Base-by-base conservation (phyloP, 2,329 filamentous ascomycete species). In the Ceratocystis ficicola region DNA sequence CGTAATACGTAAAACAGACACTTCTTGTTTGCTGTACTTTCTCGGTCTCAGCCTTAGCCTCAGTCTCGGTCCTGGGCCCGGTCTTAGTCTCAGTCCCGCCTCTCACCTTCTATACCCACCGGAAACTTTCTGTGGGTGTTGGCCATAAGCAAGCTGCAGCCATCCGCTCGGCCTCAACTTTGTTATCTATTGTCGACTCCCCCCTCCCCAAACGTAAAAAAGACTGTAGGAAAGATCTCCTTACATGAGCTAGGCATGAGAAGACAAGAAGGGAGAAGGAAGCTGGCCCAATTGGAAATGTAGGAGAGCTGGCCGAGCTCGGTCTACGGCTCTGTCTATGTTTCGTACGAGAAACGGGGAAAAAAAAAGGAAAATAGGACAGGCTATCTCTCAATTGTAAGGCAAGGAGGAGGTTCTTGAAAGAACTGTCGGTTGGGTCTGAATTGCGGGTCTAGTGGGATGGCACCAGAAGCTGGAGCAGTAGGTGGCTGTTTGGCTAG, bases 301-400 rank as follows among this genome's bases (percentile, higher is more conserved):
- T 1, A 32, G 5, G 30, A 32, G 30, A 30, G 20, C 7, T n/a
- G 20, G 25, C 7, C 15, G 12, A 17, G 25, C 4, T 15, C 8
- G 20, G 20, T 7, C 17, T 15, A 28, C n/a, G 20, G 6, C 17
- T 25, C 6, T 15, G 20, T 17, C 22, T 28, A 57, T 30, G 2
- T 57, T n/a, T 59, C 55, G 55, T 59, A 59, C 55, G 55, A 59
- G 28, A 59, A 59, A 41, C 36, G 12, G 3, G 36, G 4, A 41
- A 41, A 41, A 4, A 15, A 4, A 10, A 10, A 41, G 15, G 3
- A 41, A 41, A 12, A 41, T 5, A 10, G 10, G 28, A 5, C 52
- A 3, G 22, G 10, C 10, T 15, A 15, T 15, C 25, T 57, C 6
- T 30, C 20, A 52, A 6, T 20, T 28, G 22, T 6, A 59, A 30